phyloP scores from a whole-genome alignment of 257 asterid species.

The Solanum arcanum region DNA sequence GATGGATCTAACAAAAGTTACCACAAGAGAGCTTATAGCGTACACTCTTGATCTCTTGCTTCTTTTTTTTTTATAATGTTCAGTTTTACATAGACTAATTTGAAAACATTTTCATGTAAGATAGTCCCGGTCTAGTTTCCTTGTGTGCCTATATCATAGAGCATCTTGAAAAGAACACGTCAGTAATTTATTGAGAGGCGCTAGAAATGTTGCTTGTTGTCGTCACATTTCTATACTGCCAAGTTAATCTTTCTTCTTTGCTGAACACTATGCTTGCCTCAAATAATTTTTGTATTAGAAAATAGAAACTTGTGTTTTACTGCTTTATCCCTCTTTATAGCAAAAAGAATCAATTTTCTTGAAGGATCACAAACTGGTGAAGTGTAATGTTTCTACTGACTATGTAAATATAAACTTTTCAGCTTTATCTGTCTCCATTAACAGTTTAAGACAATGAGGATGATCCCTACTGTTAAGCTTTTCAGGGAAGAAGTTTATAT shows the following conservation, averaged over 20 bases:
- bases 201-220: neutral
- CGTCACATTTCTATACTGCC: neutral
- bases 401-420: neutral
- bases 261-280: neutral
- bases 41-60: slow-evolving; percentile 16
- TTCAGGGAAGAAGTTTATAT: neutral
- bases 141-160: neutral
- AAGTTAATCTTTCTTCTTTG: neutral
- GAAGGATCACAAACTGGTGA: neutral
- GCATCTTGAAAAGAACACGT: neutral
- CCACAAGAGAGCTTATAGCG: slow-evolving; percentile 79
- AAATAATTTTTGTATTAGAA: neutral
- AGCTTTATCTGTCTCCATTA: neutral
- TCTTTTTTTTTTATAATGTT: neutral
- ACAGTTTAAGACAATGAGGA: neutral
- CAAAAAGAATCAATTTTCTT: neutral
- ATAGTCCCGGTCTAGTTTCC: neutral
- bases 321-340: neutral
- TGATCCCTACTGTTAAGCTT: neutral
- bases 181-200: neutral
- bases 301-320: neutral
- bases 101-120: neutral
- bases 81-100: neutral
- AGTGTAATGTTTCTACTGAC: neutral
- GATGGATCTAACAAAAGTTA: slow-evolving; percentile 81